A percentile compares a stretch with the other conserved stretches of the same genome.
Conservation (phyloP, 306 rosid genomes). For the Cucumis cinereus region DNA sequence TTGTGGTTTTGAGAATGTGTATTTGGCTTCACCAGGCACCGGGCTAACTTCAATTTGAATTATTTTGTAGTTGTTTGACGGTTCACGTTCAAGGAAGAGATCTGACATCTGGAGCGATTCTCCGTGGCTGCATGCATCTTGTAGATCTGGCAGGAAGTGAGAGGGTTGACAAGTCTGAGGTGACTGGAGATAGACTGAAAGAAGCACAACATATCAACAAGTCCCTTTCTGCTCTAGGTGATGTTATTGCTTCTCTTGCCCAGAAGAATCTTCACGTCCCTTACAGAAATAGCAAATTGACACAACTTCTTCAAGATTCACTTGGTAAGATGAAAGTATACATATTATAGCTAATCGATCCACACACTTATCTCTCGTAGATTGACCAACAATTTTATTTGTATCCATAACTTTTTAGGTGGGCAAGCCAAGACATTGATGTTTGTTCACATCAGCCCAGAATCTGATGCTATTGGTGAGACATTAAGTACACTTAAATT, state of each 20-base stretch:
- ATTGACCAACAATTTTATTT: constrained; percentile 8
- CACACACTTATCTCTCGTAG: not conserved
- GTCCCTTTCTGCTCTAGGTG: constrained; percentile 95
- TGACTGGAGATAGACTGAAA: constrained; percentile 85
- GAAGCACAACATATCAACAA: constrained; percentile 94
- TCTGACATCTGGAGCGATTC: constrained; percentile 62
- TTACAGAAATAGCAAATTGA: constrained; percentile 91
- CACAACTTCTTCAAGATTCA: constrained; percentile 93
- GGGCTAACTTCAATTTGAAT: constrained; percentile 13
- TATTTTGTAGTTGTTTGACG: constrained; percentile 75
- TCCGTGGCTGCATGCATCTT: constrained; percentile 93
- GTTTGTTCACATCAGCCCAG: constrained; percentile 97
- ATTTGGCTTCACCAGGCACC: constrained; percentile 5
- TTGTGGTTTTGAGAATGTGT: not conserved
- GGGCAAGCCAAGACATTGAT: constrained; percentile 94
- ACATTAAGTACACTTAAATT: constrained; percentile 86
- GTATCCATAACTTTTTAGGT: constrained; percentile 30
- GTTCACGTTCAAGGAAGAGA: constrained; percentile 98
- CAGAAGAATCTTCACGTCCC: constrained; percentile 93
- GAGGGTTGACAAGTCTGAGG: constrained; percentile 95
- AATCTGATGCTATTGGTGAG: constrained; percentile 66
- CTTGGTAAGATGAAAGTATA: constrained; percentile 47
- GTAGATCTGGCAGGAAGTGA: constrained; percentile 98
- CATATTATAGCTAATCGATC: not conserved
- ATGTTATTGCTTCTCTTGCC: constrained; percentile 91